Conservation (phyloP, 768 basidiomycete species). For the Boletus tomentosulus region DNA sequence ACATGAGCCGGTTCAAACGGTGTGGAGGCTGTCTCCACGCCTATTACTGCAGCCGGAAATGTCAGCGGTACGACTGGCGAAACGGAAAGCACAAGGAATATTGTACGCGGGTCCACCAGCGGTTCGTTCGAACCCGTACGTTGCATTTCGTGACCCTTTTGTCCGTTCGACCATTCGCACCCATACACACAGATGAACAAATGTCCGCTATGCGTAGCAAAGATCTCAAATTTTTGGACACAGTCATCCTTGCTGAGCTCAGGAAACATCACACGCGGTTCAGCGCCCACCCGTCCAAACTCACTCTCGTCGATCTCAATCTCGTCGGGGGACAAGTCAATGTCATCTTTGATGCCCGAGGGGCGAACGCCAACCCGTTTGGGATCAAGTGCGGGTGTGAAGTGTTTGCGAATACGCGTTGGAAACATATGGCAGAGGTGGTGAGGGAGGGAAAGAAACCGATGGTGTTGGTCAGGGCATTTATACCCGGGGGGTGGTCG, state of each 20-base stretch:
- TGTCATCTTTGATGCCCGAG: slow-evolving; percentile 20
- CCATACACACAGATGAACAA: slow-evolving; percentile 11
- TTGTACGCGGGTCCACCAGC: slow-evolving; percentile 18
- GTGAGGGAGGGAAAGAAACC: slow-evolving; percentile 10
- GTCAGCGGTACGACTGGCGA: slow-evolving; percentile 27
- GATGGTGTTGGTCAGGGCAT: slow-evolving; percentile 24
- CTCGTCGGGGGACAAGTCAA: slow-evolving; percentile 9
- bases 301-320: slow-evolving; percentile 26
- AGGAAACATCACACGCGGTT: slow-evolving; percentile 15
- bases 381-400: slow-evolving; percentile 24
- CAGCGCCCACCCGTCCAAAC: slow-evolving; percentile 10
- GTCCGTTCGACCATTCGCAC: background rate
- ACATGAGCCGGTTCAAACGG: slow-evolving; percentile 19
- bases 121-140: slow-evolving; percentile 18
- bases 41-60: slow-evolving; percentile 25
- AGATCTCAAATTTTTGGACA: slow-evolving; percentile 27
- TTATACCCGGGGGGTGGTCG: slow-evolving; percentile 24
- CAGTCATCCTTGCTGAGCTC: slow-evolving; percentile 24
- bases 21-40: slow-evolving; percentile 28
- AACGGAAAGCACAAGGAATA: slow-evolving; percentile 28
- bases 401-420: slow-evolving; percentile 17
- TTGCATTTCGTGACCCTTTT: background rate
- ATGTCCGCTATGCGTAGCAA: slow-evolving; percentile 23
- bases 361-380: slow-evolving; percentile 20
- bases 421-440: slow-evolving; percentile 21